Evolutionary conservation across 495 filamentous ascomycete species (phyloP).

Genomic region (Aspergillus egyptiacus): DNA sequence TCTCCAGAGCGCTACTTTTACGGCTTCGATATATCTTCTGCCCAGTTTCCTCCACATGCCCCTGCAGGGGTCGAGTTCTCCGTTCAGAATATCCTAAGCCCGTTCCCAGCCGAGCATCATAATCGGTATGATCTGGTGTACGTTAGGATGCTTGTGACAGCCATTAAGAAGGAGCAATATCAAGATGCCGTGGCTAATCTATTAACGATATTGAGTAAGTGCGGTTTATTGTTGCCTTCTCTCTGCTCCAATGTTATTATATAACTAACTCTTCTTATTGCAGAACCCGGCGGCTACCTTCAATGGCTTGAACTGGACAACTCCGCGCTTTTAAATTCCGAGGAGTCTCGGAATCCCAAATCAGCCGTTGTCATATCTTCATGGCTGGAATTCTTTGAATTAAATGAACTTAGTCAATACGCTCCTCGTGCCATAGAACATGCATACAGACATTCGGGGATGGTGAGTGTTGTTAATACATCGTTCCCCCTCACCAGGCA

Average conservation of each 20-base stretch:
- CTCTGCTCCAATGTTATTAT: no score
- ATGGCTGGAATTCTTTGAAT: no score
- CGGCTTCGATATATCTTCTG: conserved; percentile 34
- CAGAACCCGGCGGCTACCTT: conserved; percentile 30
- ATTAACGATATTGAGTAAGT: conserved; percentile 27
- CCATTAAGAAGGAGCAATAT: conserved; percentile 23
- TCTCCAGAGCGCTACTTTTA: conserved; percentile 8
- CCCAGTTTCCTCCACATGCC: conserved; percentile 24
- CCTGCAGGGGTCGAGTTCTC: conserved; percentile 13
- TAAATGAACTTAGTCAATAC: no score
- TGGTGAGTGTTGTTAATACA: no score
- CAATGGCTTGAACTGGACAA: conserved; percentile 35
- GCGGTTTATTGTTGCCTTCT: no score
- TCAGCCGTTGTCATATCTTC: no score
- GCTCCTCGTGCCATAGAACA: no score
- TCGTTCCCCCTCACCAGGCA: no score
- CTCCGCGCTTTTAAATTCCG: no score
- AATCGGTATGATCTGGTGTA: conserved; percentile 33
- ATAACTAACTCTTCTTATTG: no score
- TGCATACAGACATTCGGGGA: no score
- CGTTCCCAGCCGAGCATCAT: conserved; percentile 25
- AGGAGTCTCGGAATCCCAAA: no score
- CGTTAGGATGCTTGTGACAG: conserved; percentile 25
- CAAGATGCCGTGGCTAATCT: conserved; percentile 20
- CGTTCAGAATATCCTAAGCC: conserved; percentile 28